These are phyloP conservation scores for Lichtheimia ramosa DNA, from an alignment of 371 early-diverging fungal species.

Conservation along the genomic window DNA sequence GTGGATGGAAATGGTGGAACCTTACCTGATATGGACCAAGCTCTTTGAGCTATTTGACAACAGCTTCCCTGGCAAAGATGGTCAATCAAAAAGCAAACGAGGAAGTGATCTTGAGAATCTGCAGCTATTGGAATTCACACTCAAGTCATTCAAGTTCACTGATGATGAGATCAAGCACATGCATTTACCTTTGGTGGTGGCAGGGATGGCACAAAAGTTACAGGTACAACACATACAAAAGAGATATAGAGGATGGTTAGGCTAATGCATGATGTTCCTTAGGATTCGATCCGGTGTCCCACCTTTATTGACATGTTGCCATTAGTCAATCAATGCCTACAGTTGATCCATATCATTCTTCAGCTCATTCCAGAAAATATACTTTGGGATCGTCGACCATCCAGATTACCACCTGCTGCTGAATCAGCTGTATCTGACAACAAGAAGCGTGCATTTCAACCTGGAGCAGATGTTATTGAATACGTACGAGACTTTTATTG, in stretches of 20 bases:
- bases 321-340: slow-evolving; percentile 27
- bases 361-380: slow-evolving; percentile 32
- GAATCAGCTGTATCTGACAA: not conserved
- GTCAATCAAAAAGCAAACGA: not conserved
- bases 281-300: slow-evolving; percentile 21
- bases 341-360: slow-evolving; percentile 25
- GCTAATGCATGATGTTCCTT: not conserved
- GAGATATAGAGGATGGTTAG: not conserved
- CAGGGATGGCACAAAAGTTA: slow-evolving; percentile 55
- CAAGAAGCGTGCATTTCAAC: slow-evolving; percentile 18
- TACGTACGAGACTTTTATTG: slow-evolving; percentile 42
- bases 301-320: slow-evolving; percentile 36
- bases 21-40: slow-evolving; percentile 79
- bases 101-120: slow-evolving; percentile 44
- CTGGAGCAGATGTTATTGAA: slow-evolving; percentile 29
- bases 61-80: slow-evolving; percentile 38
- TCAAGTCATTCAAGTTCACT: slow-evolving; percentile 67
- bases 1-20: slow-evolving; percentile 88
- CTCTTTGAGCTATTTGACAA: slow-evolving; percentile 56
- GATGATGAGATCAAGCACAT: slow-evolving; percentile 82
- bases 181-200: slow-evolving; percentile 76
- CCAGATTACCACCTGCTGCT: slow-evolving; percentile 4
- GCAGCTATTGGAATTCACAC: slow-evolving; percentile 63
- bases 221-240: slow-evolving; percentile 32
- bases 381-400: slow-evolving; percentile 28